These are phyloP conservation scores for Debaryomyces maramus DNA, from an alignment of 805 yeast genomes.

Conservation along the genomic window DNA sequence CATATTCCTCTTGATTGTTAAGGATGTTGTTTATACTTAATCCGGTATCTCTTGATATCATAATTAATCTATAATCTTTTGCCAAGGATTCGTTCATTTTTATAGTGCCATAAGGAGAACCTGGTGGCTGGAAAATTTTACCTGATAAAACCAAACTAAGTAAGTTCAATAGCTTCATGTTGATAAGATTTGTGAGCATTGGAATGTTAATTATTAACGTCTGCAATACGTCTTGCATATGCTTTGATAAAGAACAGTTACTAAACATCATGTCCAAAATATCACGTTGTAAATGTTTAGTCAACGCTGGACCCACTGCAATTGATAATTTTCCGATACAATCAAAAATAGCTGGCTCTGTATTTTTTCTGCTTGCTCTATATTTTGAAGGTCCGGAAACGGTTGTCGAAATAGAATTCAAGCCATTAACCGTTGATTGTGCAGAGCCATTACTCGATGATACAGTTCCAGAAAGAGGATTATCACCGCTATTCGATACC, in stretches of 20 bases:
- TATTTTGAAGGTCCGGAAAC: constrained; percentile 48
- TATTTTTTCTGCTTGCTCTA: constrained; percentile 60
- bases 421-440: constrained; percentile 11
- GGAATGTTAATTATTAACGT: constrained; percentile 73
- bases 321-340: constrained; percentile 84
- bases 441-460: constrained; percentile 2
- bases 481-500: constrained; percentile 26
- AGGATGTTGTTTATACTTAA: constrained; percentile 35
- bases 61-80: constrained; percentile 70
- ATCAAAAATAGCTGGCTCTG: constrained; percentile 82
- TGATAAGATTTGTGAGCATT: constrained; percentile 71
- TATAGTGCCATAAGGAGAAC: constrained; percentile 69
- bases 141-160: constrained; percentile 81
- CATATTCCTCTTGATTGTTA: constrained; percentile 31
- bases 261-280: constrained; percentile 71
- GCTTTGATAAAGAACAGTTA: constrained; percentile 79
- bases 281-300: constrained; percentile 83
- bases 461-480: constrained; percentile 9
- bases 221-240: constrained; percentile 73
- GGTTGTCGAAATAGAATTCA: constrained; percentile 25
- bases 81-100: constrained; percentile 67
- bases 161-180: constrained; percentile 66
- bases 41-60: constrained; percentile 69
- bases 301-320: constrained; percentile 90
- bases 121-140: constrained; percentile 77